phyloP scores from a whole-genome alignment of 305 asterid genomes.

The Fraxinus velutina region DNA sequence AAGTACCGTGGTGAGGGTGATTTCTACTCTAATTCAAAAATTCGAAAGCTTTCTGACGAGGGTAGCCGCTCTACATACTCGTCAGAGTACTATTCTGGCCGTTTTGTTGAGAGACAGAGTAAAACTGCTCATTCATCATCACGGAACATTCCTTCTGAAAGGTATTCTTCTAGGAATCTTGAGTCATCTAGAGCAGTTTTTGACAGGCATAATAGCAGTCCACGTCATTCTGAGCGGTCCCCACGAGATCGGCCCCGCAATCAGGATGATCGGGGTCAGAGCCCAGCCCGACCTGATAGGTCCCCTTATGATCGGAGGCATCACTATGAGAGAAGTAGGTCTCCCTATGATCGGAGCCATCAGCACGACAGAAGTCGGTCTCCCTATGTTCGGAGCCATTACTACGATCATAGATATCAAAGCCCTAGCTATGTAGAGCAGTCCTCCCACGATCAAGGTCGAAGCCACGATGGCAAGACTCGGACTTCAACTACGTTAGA shows the following conservation, averaged over 20 bases:
- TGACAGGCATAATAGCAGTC: conserved; percentile 67
- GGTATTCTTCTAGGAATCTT: conserved; percentile 63
- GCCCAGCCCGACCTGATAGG: conserved; percentile 57
- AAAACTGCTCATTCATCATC: conserved; percentile 47
- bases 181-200: conserved; percentile 60
- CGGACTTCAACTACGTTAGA: conserved; percentile 54
- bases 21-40: conserved; percentile 63
- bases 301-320: conserved; percentile 48
- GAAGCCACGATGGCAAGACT: conserved; percentile 60
- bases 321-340: conserved; percentile 53
- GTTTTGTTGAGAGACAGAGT: conserved; percentile 48
- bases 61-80: conserved; percentile 49
- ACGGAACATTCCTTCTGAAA: conserved; percentile 60
- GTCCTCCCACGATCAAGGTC: conserved; percentile 56
- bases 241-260: conserved; percentile 69
- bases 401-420: conserved; percentile 44
- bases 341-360: conserved; percentile 53
- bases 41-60: conserved; percentile 72
- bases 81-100: conserved; percentile 57
- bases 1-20: conserved; percentile 59
- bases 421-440: conserved; percentile 44
- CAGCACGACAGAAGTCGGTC: conserved; percentile 57
- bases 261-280: conserved; percentile 57
- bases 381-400: conserved; percentile 44
- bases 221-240: conserved; percentile 79